Evolutionary conservation across 345 rosid genomes (phyloP), one percentile per base, ranked within the genome.

Genomic region (Punica granatum): DNA sequence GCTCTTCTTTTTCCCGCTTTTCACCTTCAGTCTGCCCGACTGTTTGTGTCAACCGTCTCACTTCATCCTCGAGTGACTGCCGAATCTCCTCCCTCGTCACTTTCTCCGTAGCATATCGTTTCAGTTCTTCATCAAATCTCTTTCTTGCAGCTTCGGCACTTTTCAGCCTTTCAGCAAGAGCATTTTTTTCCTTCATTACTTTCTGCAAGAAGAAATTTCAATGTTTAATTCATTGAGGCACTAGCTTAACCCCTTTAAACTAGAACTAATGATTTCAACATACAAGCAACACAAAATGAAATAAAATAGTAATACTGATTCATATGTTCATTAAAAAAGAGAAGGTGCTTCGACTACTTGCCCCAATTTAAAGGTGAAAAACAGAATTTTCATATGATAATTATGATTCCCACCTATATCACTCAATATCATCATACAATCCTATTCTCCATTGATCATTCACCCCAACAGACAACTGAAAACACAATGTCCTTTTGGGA

Each of bases 21-120:
- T 95, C 99, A 75, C 86, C 98, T 84, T 88, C 90, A 28, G 94
- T 90, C 77, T 95, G 98, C 70, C 88, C 97, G 26, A 90, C 86
- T 64, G 97, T 90, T 78, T 87, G 85, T 60, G 92, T 92, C 74
- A 95, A 75, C 67, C 90, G 70, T 74, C 88, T 84, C 68, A 95
- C 86, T 78, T 95, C 94, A 33, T 85, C 96, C 85, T 95, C 96
- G 42, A 87, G 89, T 18, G 98, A 90, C 70, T 90, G 89, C 53
- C 98, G 85, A 61, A 90, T 65, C 84, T 95, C 98, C 70, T 92
- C 98, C 28, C 96, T 83, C 18, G 82, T 84, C 70, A 74, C 88
- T 63, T 92, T 95, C 77, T 95, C 97, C 0, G 98, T 87, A 12
- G 96, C 94, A 74, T 81, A 77, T 23, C 96, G 83, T 78, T 85